A percentile compares a stretch with the other conserved stretches of the same genome.
Conservation (phyloP, 768 basidiomycete genomes). For the Tremella mesenterica region DNA sequence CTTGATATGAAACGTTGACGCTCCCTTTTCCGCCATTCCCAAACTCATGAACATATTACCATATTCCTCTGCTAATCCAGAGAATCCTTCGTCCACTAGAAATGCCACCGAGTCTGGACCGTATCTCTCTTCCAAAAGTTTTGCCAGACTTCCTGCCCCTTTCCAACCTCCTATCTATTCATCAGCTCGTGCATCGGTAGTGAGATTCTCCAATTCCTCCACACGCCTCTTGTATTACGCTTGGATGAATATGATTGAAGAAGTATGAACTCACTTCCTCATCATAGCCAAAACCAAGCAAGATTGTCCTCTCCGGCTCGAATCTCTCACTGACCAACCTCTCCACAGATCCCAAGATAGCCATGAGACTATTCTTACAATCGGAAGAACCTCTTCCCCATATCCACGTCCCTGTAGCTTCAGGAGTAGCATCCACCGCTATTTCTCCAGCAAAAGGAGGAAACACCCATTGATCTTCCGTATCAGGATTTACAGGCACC, state of each 20-base stretch:
- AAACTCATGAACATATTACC: slow-evolving; percentile 35
- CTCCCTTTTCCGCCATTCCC: slow-evolving; percentile 46
- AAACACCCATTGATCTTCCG: slow-evolving; percentile 53
- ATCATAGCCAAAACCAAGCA: slow-evolving; percentile 54
- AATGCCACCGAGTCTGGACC: slow-evolving; percentile 58
- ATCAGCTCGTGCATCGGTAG: slow-evolving; percentile 42
- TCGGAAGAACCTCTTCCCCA: slow-evolving; percentile 71
- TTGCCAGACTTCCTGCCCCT: slow-evolving; percentile 6
- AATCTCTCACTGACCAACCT: slow-evolving; percentile 77
- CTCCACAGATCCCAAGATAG: slow-evolving; percentile 38
- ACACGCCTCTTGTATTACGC: slow-evolving; percentile 47
- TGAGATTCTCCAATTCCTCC: slow-evolving; percentile 39
- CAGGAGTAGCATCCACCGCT: slow-evolving; percentile 19
- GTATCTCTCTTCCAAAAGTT: slow-evolving; percentile 1
- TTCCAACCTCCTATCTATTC: slow-evolving; percentile 11
- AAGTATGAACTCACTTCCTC: slow-evolving; percentile 53
- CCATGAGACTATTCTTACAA: slow-evolving; percentile 55
- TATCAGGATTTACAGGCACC: slow-evolving; percentile 57
- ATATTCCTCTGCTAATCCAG: slow-evolving; percentile 14
- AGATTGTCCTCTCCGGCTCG: slow-evolving; percentile 50
- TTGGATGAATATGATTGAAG: slow-evolving; percentile 18
- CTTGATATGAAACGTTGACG: slow-evolving; percentile 30
- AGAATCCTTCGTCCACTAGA: slow-evolving; percentile 73
- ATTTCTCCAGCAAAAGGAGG: slow-evolving; percentile 56
- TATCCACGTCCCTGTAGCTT: slow-evolving; percentile 49